Evolutionary conservation across 179 eudicot species (phyloP), one percentile per base, ranked within the genome.

Genomic region (Spinacia oleracea): DNA sequence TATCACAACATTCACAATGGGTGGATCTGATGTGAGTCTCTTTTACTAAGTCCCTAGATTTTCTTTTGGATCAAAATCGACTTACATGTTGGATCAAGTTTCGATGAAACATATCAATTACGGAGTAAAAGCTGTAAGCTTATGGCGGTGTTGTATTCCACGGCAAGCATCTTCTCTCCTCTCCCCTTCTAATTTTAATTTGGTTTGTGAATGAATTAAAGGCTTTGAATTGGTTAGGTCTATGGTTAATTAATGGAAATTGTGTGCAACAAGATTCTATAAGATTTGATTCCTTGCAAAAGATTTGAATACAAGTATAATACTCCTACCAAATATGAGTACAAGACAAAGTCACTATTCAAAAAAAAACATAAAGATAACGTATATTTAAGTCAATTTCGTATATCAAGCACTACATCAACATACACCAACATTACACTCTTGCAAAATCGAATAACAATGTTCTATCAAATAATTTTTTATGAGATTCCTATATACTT

Each of bases 11-110:
- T n/a, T n/a, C n/a, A n/a, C 87, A 62, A 96, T 96, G 99, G 99
- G 99, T 65, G 99, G 99, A 81, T 81, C 82, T 50, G 89, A 96
- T 85, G 99, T 96, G 90, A 93, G 98, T 48, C 45, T 70, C 66
- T 46, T 70, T 72, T 59, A 20, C 64, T 9, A 0, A 43, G 40
- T 59, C n/a, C 45, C 1, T 53, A 5, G 4, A 21, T 38, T 58
- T 32, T 27, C 23, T 40, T 38, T 48, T 14, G 8, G 31, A n/a
- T 29, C 32, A 2, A 45, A 2, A 35, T 31, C 40, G 9, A 31
- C 34, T 21, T 50, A 46, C 43, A 45, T 40, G 34, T 78, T 55
- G 15, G 38, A 50, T 45, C 11, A 51, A 29, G 25, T 53, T 53
- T 55, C 20, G 11, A 23, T 72, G 10, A 16, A 21, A 50, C 5